These are phyloP conservation scores for Backusella sp. DNA, from an alignment of 192 early-diverging fungal genomes.

Conservation along the genomic window DNA sequence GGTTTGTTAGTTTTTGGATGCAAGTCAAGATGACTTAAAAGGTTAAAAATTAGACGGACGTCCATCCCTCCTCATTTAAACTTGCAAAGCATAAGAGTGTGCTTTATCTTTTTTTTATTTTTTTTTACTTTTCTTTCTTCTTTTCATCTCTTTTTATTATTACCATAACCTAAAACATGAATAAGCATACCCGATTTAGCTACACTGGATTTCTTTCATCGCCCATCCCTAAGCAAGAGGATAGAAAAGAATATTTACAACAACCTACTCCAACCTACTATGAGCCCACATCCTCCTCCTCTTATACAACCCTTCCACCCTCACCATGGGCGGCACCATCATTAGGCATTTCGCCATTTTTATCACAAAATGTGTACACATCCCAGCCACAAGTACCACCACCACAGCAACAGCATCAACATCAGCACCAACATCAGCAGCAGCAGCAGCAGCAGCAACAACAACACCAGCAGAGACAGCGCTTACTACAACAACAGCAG, in stretches of 20 bases:
- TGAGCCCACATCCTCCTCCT: not conserved
- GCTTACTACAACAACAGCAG: not conserved
- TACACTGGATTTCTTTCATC: conserved; percentile 11
- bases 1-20: conserved; percentile 6
- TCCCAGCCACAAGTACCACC: not conserved
- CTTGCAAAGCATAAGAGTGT: not conserved
- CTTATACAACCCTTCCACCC: not conserved
- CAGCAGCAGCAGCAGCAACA: not conserved
- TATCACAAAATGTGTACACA: conserved; percentile 1
- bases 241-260: not conserved
- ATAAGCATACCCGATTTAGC: conserved; percentile 14
- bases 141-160: not conserved
- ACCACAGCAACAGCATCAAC: not conserved
- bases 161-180: not conserved
- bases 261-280: not conserved
- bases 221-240: not conserved
- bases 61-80: not conserved
- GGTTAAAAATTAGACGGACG: conserved; percentile 1
- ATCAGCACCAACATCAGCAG: not conserved
- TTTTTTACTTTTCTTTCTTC: not conserved
- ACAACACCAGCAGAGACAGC: not conserved
- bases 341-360: not conserved
- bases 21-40: not conserved
- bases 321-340: not conserved
- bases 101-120: not conserved